Percentiles rank a stretch among this genome's conserved stretches.
These are phyloP conservation scores for Candida multigemmis DNA, from an alignment of 805 yeast genomes.

Conservation along the genomic window DNA sequence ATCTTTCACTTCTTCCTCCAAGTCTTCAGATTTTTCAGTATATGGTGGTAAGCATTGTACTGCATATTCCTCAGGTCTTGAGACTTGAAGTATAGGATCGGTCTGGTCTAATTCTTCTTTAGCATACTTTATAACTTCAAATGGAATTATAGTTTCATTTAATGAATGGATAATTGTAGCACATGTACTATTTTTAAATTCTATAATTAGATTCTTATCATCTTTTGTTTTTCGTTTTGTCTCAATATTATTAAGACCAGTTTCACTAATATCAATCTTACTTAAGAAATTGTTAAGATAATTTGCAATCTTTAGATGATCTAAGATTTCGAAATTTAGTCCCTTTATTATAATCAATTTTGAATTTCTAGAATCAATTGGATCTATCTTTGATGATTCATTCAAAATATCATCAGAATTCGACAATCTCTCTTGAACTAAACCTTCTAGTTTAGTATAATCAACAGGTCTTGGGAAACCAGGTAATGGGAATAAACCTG, in stretches of 20 bases:
- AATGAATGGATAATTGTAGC: constrained; percentile 50
- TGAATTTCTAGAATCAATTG: constrained; percentile 26
- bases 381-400: constrained; percentile 26
- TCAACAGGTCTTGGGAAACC: constrained; percentile 46
- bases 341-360: constrained; percentile 20
- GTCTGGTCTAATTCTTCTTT: constrained; percentile 8
- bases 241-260: constrained; percentile 20
- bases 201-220: constrained; percentile 35
- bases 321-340: constrained; percentile 21
- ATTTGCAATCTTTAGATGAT: constrained; percentile 31
- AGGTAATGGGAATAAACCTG: constrained; percentile 73
- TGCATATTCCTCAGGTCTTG: constrained; percentile 28
- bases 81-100: too few species aligned
- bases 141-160: constrained; percentile 20
- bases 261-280: constrained; percentile 31
- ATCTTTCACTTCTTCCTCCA: constrained; percentile 26
- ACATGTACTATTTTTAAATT: constrained; percentile 38
- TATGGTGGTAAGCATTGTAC: constrained; percentile 14
- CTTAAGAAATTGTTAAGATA: constrained; percentile 37
- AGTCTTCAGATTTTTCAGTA: constrained; percentile 8
- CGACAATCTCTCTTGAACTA: constrained; percentile 21
- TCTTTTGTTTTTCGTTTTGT: constrained; percentile 26
- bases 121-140: constrained; percentile 3
- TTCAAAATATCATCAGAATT: constrained; percentile 21
- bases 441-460: constrained; percentile 31